Evolutionary conservation across 768 basidiomycete species (phyloP).

Genomic region (Tylopilus sp.): DNA sequence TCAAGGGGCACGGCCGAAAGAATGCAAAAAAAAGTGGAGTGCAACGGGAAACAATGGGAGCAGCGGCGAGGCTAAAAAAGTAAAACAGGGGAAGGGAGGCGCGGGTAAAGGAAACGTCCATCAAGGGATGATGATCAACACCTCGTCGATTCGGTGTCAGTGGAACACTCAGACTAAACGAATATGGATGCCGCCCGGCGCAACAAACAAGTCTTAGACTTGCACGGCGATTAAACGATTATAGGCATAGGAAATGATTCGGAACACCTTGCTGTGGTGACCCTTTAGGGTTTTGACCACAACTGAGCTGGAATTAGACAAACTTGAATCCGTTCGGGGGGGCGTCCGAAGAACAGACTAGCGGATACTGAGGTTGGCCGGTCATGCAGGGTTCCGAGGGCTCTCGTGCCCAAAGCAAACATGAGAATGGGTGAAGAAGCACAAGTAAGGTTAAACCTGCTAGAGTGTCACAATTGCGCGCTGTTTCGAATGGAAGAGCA

Average conservation of each 20-base stretch:
- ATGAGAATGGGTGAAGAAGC: background rate
- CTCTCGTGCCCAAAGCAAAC: background rate
- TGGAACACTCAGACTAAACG: background rate
- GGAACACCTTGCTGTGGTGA: slow-evolving; percentile 13
- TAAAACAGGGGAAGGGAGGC: background rate
- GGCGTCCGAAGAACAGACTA: background rate
- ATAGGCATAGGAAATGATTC: too few species aligned
- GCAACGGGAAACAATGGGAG: background rate
- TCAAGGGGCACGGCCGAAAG: background rate
- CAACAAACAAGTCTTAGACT: background rate
- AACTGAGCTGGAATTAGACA: background rate
- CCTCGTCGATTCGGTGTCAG: background rate
- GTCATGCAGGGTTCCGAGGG: background rate
- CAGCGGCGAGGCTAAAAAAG: background rate
- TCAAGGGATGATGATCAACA: background rate
- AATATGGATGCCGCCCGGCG: background rate
- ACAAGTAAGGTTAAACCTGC: too few species aligned
- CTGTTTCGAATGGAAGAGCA: too few species aligned
- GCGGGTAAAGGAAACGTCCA: background rate
- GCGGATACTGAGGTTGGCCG: background rate
- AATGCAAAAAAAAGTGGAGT: background rate
- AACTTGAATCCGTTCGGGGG: background rate
- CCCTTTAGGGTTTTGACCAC: background rate
- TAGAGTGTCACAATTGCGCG: too few species aligned
- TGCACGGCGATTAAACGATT: background rate